Evolutionary conservation across 805 yeast species (phyloP).

Genomic region (Maudiozyma serrabonitensis): DNA sequence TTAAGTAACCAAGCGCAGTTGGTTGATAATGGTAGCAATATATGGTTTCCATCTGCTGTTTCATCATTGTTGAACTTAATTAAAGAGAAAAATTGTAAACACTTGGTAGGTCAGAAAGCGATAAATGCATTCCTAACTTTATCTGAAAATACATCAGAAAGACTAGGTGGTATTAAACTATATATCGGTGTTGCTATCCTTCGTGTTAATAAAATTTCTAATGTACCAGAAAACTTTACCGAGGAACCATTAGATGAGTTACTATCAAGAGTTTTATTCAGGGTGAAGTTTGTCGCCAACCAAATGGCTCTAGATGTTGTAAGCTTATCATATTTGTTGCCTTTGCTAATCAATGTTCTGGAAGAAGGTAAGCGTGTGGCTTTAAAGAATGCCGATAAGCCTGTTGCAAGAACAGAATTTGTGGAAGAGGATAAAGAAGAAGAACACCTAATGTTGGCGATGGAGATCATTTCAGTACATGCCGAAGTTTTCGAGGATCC

Average conservation of each 20-base stretch:
- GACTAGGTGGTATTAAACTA: slow-evolving; percentile 41
- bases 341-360: slow-evolving; percentile 60
- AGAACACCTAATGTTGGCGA: slow-evolving; percentile 67
- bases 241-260: slow-evolving; percentile 46
- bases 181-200: slow-evolving; percentile 64
- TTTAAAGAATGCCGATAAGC: slow-evolving; percentile 43
- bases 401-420: slow-evolving; percentile 51
- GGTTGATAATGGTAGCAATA: slow-evolving; percentile 53
- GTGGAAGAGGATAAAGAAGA: slow-evolving; percentile 81
- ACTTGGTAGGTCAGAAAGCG: slow-evolving; percentile 37
- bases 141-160: slow-evolving; percentile 41
- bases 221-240: slow-evolving; percentile 37
- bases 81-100: slow-evolving; percentile 26
- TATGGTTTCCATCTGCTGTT: slow-evolving; percentile 69
- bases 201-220: slow-evolving; percentile 40
- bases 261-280: slow-evolving; percentile 59
- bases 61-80: slow-evolving; percentile 38
- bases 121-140: slow-evolving; percentile 44
- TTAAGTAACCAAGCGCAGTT: slow-evolving; percentile 40
- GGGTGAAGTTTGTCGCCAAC: slow-evolving; percentile 63
- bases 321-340: slow-evolving; percentile 64
- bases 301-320: slow-evolving; percentile 60
- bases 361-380: slow-evolving; percentile 54
- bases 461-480: slow-evolving; percentile 65
- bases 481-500: slow-evolving; percentile 58